Evolutionary conservation across 768 basidiomycete genomes (phyloP), one percentile per base, ranked within the genome.

Genomic region (Mycena filopes): DNA sequence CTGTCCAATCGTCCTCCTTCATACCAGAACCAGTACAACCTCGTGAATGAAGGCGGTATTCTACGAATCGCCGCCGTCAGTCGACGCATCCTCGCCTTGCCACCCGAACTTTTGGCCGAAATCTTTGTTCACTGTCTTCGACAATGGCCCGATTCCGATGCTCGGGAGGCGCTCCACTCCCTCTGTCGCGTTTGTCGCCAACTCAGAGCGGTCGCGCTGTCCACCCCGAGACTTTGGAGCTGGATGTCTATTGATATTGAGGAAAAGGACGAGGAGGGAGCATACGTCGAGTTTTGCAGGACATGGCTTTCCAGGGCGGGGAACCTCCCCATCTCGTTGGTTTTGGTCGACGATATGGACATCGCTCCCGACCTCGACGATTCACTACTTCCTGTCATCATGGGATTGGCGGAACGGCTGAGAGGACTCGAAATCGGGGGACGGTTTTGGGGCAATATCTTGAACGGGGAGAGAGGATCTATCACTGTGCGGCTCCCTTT

Each of bases 201-300:
- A 25, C 55, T 25, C 26, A 55, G 61, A 33, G 38, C 49, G n/a
- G 38, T 63, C 12, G 61, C 61, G n/a, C 1, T 49, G 16, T 13
- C 47, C 9, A 63, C 61, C 15, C 61, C 54, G 10, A 36, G 7
- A 5, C 61, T 63, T 9, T 63, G 61, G 61, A 49, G 45, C 9
- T 63, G 54, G 1, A 8, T 63, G 54, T 18, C 4, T 8, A 15
- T 63, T 26, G 16, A 55, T n/a, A 2, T 48, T 11, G 7, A 7
- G 7, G 33, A 40, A 5, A 54, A 38, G n/a, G 42, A 31, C 1
- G 8, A 11, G 2, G 13, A 5, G 2, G 61, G 18, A 6, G 43
- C n/a, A 5, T 45, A 55, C 38, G 38, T 46, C 28, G 38, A 41
- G 15, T 18, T 48, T 20, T 55, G 16, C 23, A 28, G 16, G 26